Evolutionary conservation across 2,329 filamentous ascomycete genomes (phyloP), one percentile per base, ranked within the genome.

Genomic region (Capronia coronata): DNA sequence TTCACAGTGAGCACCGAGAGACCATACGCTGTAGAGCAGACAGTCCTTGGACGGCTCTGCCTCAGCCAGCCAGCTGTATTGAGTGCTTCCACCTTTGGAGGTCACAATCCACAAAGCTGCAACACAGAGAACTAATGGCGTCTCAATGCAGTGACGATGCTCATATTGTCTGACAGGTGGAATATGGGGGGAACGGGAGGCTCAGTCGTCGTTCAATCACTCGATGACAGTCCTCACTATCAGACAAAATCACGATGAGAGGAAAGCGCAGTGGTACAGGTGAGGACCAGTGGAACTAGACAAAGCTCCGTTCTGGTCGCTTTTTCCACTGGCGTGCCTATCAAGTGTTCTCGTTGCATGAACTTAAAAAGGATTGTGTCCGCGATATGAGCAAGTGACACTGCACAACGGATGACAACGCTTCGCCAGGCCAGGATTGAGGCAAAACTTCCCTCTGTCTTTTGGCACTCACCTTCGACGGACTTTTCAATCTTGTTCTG

Each of bases 361-460:
- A 22, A 34, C 27, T 19, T 41, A 34, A 39, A 34, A 19, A 14
- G 22, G 14, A 21, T 32, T 25, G 30, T 47, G 38, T 47, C 38
- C 29, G 44, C 16, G 21, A 16, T 18, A 18, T 21, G 16, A 38
- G 9, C 19, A 38, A 51, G 52, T 51, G 18, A 41, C 44, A 54
- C 52, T 40, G 35, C 44, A 44, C 41, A 48, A 51, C 41, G 52
- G 45, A 41, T 51, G 34, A 51, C 52, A 46, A 49, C 41, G 44
- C 44, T 51, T 46, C 19, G 13, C 37, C 41, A 39, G 30, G 42
- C 29, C 40, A 32, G 19, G 21, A 42, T 51, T 25, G 35, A 41
- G 45, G 23, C 44, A 48, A 44, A 39, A 41, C 30, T 32, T 46
- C 41, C 46, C 40, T 7, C 7, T 7, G 34, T 9, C 34, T 6